phyloP scores from a whole-genome alignment of 2,329 filamentous ascomycete genomes.

The Colletotrichum trifolii region DNA sequence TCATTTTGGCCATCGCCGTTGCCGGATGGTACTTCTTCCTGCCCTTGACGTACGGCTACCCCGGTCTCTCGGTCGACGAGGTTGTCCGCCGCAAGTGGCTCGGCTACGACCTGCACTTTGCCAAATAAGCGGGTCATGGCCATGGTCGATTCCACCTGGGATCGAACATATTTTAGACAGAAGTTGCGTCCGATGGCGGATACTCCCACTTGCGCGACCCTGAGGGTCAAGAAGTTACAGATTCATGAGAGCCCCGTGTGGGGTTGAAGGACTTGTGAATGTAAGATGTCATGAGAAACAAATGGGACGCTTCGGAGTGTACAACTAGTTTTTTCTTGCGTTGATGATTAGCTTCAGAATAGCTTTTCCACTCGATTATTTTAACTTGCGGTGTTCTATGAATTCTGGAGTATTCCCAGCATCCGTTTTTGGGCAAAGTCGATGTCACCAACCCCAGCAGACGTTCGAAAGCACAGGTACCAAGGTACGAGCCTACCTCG shows the following conservation, averaged over 20 bases:
- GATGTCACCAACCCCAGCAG: too few species aligned
- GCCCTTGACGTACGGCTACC: slow-evolving; percentile 94
- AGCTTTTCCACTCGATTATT: slow-evolving; percentile 1
- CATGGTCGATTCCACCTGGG: neutral
- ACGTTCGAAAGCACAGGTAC: too few species aligned
- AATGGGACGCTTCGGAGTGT: slow-evolving; percentile 24
- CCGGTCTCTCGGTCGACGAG: slow-evolving; percentile 82
- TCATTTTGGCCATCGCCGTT: slow-evolving; percentile 75
- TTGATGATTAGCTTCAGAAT: slow-evolving; percentile 13
- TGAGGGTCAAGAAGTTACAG: slow-evolving; percentile 21
- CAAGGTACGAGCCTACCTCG: neutral
- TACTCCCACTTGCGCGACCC: slow-evolving; percentile 9
- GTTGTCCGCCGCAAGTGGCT: slow-evolving; percentile 93
- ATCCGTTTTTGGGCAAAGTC: too few species aligned
- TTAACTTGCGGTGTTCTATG: neutral
- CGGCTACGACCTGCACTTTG: slow-evolving; percentile 97
- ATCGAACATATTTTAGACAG: slow-evolving; percentile 8
- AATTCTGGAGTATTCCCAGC: too few species aligned
- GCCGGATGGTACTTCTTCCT: slow-evolving; percentile 94
- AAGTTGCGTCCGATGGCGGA: slow-evolving; percentile 13
- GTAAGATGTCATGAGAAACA: slow-evolving; percentile 29
- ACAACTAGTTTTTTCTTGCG: slow-evolving; percentile 30
- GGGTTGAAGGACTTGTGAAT: slow-evolving; percentile 13
- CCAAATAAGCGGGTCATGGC: slow-evolving; percentile 74
- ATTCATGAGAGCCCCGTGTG: slow-evolving; percentile 4